Evolutionary conservation across 1,284 basidiomycete genomes (phyloP).

Genomic region (Trichosporon sp.): DNA sequence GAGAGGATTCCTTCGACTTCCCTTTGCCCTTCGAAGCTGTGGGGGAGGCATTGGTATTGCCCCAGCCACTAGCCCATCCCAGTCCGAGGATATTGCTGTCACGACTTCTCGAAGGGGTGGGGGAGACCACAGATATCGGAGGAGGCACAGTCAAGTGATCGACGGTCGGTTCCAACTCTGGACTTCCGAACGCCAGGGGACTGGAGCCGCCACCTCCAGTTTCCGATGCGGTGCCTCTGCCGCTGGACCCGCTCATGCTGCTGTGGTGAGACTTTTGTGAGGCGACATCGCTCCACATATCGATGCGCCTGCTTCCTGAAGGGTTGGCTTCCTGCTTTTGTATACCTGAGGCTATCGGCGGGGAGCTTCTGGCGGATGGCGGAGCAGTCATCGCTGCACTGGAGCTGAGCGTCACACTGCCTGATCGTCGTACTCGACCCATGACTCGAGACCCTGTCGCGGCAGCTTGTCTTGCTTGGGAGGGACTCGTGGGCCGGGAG

Average conservation of each 20-base stretch:
- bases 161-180: slow-evolving; percentile 28
- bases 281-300: not conserved
- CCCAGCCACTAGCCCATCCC: slow-evolving; percentile 33
- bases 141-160: slow-evolving; percentile 19
- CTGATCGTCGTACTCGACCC: slow-evolving; percentile 29
- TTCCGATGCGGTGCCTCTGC: slow-evolving; percentile 15
- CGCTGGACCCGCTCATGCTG: slow-evolving; percentile 23
- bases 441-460: slow-evolving; percentile 33
- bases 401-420: slow-evolving; percentile 22
- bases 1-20: slow-evolving; percentile 28
- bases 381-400: slow-evolving; percentile 18
- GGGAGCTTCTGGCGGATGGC: slow-evolving; percentile 15
- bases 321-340: slow-evolving; percentile 12
- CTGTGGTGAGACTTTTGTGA: slow-evolving; percentile 15
- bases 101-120: slow-evolving; percentile 17
- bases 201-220: slow-evolving; percentile 22
- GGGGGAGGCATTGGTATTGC: slow-evolving; percentile 19
- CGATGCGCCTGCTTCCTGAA: not conserved
- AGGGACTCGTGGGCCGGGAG: slow-evolving; percentile 35
- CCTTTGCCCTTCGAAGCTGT: slow-evolving; percentile 30
- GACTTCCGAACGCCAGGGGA: slow-evolving; percentile 38
- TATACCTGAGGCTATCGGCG: slow-evolving; percentile 13
- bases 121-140: slow-evolving; percentile 16
- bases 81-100: slow-evolving; percentile 39
- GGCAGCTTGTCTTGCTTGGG: slow-evolving; percentile 17